Conservation (phyloP, 371 early-diverging fungal genomes). For the Apophysomyces variabilis region DNA sequence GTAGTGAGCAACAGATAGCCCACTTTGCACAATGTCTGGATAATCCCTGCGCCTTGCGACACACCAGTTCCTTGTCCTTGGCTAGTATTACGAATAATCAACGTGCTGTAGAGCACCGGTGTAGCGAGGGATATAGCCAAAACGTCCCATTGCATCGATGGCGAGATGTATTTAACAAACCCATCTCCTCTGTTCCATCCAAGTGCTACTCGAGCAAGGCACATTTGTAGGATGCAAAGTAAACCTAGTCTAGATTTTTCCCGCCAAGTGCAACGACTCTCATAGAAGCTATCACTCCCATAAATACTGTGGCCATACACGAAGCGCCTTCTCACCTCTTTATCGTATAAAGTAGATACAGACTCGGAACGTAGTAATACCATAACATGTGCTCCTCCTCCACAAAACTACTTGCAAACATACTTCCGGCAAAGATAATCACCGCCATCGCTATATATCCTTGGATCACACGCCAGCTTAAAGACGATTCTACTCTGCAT, state of each 20-base stretch:
- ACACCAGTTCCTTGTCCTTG: constrained; percentile 18
- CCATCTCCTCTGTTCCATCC: constrained; percentile 2
- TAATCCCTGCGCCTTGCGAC: constrained; percentile 29
- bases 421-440: constrained; percentile 53
- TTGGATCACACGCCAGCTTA: constrained; percentile 18
- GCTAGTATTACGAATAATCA: not conserved
- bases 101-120: not conserved
- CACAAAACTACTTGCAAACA: constrained; percentile 76
- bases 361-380: constrained; percentile 72
- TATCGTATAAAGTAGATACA: constrained; percentile 47
- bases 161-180: constrained; percentile 12
- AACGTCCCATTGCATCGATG: constrained; percentile 20
- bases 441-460: constrained; percentile 37
- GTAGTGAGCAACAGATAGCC: constrained; percentile 17
- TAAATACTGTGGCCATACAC: constrained; percentile 15
- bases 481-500: not conserved
- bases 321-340: constrained; percentile 48
- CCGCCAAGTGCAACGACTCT: not conserved
- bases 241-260: constrained; percentile 41
- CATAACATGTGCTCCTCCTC: constrained; percentile 82
- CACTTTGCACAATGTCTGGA: constrained; percentile 25
- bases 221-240: constrained; percentile 19
- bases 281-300: constrained; percentile 9
- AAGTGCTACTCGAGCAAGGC: constrained; percentile 12
- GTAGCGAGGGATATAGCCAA: constrained; percentile 20